Evolutionary conservation across 441 rosid genomes (phyloP).

Genomic region (Erysimum cheiri): DNA sequence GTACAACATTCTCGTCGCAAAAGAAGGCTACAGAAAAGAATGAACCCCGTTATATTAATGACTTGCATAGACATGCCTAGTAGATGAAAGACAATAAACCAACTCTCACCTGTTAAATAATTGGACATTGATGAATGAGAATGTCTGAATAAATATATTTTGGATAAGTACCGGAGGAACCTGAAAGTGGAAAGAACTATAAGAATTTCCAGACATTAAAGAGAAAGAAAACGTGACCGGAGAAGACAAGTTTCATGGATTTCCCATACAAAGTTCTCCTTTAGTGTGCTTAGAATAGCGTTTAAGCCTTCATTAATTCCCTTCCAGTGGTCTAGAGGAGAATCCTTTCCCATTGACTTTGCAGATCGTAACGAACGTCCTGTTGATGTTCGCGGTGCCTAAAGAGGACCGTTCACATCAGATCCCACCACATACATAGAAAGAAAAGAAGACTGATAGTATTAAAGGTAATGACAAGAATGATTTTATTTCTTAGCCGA

Average conservation of each 20-base stretch:
- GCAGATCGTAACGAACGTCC: constrained; percentile 42
- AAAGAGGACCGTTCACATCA: constrained; percentile 38
- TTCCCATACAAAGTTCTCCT: constrained; percentile 82
- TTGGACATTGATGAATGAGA: constrained; percentile 82
- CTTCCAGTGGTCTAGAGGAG: constrained; percentile 81
- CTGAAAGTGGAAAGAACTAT: constrained; percentile 48
- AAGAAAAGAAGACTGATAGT: constrained; percentile 19
- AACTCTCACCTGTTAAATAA: constrained; percentile 74
- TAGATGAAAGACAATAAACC: constrained; percentile 24
- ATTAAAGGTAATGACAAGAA: constrained; percentile 11
- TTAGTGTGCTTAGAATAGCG: constrained; percentile 68
- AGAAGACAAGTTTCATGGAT: constrained; percentile 34
- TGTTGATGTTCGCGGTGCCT: constrained; percentile 89
- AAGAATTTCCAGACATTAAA: constrained; percentile 30
- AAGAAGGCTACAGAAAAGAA: constrained; percentile 70
- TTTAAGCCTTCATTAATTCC: constrained; percentile 71
- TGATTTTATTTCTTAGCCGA: constrained; percentile 33
- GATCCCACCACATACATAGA: constrained; percentile 19
- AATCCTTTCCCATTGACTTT: constrained; percentile 59
- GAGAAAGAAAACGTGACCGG: constrained; percentile 15
- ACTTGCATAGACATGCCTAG: constrained; percentile 22
- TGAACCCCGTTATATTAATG: constrained; percentile 36
- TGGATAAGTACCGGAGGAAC: constrained; percentile 84
- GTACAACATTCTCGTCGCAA: constrained; percentile 98
- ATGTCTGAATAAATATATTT: constrained; percentile 83